Evolutionary conservation across 805 yeast genomes (phyloP).

Genomic region (Ogataea pini): DNA sequence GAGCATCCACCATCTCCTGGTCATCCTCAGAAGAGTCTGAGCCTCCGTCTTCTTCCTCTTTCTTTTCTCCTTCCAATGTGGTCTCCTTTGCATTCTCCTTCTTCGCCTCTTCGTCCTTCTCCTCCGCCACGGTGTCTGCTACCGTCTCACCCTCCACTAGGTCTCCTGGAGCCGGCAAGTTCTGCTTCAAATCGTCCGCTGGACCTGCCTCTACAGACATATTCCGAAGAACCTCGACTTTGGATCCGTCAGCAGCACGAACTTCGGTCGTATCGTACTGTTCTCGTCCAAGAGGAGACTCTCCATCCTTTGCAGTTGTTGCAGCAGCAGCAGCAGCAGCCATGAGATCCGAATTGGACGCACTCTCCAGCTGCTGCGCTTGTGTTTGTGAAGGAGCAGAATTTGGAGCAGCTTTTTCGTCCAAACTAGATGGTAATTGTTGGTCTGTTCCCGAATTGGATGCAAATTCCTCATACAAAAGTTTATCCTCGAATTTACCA

Average conservation of each 20-base stretch:
- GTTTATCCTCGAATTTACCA: constrained; percentile 42
- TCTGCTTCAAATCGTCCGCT: constrained; percentile 6
- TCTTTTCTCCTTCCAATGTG: background rate
- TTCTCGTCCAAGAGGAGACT: background rate
- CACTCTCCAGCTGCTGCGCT: background rate
- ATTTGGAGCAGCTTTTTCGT: constrained; percentile 5
- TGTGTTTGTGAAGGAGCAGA: constrained; percentile 4
- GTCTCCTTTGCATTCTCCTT: background rate
- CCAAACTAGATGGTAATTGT: constrained; percentile 17
- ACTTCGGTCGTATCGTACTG: constrained; percentile 4
- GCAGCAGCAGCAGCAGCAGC: constrained; percentile 9
- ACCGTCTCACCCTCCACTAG: background rate
- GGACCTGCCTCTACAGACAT: constrained; percentile 8
- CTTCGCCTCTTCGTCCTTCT: background rate
- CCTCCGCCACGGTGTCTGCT: background rate
- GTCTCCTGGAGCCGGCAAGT: background rate
- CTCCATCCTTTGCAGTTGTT: background rate
- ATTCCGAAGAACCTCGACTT: constrained; percentile 7
- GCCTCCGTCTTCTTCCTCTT: background rate
- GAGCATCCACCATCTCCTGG: constrained; percentile 22
- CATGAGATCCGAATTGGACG: constrained; percentile 6
- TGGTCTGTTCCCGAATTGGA: constrained; percentile 7
- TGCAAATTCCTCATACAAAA: constrained; percentile 31
- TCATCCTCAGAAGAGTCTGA: constrained; percentile 17
- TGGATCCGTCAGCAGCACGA: constrained; percentile 4